These are phyloP conservation scores for Plasmodium billcollinsi DNA, from an alignment of 169 alveolate genomes.

Conservation along the genomic window DNA sequence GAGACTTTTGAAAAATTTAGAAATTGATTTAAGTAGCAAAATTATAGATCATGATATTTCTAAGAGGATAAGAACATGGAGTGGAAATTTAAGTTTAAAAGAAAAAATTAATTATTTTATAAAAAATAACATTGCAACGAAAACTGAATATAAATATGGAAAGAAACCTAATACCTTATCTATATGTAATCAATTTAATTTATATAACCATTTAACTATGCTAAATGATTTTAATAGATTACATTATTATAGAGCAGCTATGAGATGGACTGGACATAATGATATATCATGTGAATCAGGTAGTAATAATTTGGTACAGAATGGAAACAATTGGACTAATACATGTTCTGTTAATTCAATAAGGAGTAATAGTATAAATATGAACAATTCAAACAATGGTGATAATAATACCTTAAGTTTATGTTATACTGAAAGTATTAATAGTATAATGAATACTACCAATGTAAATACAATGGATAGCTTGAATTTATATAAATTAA, in stretches of 20 bases:
- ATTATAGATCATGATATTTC: constrained; percentile 50
- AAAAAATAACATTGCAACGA: constrained; percentile 78
- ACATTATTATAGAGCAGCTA: constrained; percentile 88
- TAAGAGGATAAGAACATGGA: constrained; percentile 84
- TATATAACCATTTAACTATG: constrained; percentile 87
- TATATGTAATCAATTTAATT: constrained; percentile 85
- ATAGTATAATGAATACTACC: constrained; percentile 26
- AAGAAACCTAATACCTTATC: constrained; percentile 84
- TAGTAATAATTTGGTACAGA: background rate
- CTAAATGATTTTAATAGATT: constrained; percentile 86
- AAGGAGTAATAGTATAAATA: background rate
- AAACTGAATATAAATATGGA: constrained; percentile 83
- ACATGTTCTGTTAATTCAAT: constrained; percentile 25
- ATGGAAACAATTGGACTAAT: background rate
- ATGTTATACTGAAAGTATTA: constrained; percentile 14
- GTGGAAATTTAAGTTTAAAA: constrained; percentile 72
- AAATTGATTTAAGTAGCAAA: constrained; percentile 35
- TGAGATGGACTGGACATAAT: constrained; percentile 87
- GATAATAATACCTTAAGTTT: background rate
- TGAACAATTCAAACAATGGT: constrained; percentile 24
- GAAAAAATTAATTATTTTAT: constrained; percentile 82
- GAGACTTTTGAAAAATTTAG: constrained; percentile 55
- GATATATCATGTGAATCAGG: background rate
- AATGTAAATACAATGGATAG: constrained; percentile 4
- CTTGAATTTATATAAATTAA: background rate